Base-by-base conservation (phyloP, 768 basidiomycete species). In the Xerocomellus chrysenteron region DNA sequence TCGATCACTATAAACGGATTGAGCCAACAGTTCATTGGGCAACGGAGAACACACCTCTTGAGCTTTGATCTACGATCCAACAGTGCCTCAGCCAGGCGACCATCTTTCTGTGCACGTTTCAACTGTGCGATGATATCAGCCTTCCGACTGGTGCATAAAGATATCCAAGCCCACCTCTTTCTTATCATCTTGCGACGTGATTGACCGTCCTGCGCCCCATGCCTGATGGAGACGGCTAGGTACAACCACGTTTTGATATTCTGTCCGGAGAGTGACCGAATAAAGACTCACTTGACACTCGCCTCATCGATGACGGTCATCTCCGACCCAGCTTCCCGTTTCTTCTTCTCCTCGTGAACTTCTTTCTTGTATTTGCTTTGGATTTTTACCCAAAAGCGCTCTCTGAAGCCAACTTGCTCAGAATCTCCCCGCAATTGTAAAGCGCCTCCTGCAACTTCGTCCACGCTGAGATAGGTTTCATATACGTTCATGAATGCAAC, bases 321-420 rank as follows among this genome's bases (percentile, higher is more conserved):
- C 52, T 77, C 77, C 54, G 78, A 71, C 46, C 78, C 74, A 10
- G 80, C 83, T 44, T 86, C 83, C 61, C 83, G 83, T 68, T 82
- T 80, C 73, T 87, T 86, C 73, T 85, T 84, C 68, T 90, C 88
- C 65, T 88, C 86, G 36, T 84, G 75, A 13, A 87, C 91, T 69
- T 95, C 92, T 66, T 82, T 82, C 76, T 93, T 87, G 73, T 91
- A 95, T 67, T 92, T 92, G 74, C 79, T 84, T 75, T 97, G 94
- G 17, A 96, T 84, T 74, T 92, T 92, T 55, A 94, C 82, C 83
- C 86, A 90, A 70, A 94, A 97, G 13, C 91, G 80, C 67, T 96
- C 93, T 46, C 80, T 76, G 66, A 94, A 94, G 5, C 90, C 93
- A 28, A 92, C 87, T 60, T 86, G 85, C 51, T 94, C 91, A 60